Evolutionary conservation across 495 filamentous ascomycete species (phyloP).

Genomic region (Aeminium ludgeri): DNA sequence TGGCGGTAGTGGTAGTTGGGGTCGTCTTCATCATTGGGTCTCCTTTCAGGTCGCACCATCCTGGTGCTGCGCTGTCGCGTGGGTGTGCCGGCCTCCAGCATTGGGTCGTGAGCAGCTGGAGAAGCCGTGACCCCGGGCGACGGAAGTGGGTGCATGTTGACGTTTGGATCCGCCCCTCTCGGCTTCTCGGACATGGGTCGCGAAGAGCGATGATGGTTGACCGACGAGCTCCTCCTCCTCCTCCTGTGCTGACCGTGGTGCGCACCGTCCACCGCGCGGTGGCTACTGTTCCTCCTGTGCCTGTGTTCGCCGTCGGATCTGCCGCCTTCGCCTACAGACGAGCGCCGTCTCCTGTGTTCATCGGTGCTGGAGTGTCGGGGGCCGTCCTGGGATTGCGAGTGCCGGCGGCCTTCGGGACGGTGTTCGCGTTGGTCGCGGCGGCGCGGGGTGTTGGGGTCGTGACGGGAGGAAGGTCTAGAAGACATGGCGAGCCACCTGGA

Average conservation of each 20-base stretch:
- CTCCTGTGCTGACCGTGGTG: neutral
- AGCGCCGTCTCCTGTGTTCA: neutral
- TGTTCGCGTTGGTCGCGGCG: no score
- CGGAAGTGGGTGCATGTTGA: neutral
- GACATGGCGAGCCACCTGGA: no score
- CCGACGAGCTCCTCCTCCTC: constrained; percentile 10
- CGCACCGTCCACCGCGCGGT: neutral
- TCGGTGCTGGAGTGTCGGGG: neutral
- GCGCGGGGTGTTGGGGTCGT: no score
- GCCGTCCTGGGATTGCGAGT: neutral
- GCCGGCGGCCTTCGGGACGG: no score
- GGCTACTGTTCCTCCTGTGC: neutral
- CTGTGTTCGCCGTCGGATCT: neutral
- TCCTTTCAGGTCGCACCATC: constrained; percentile 74
- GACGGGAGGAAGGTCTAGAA: no score
- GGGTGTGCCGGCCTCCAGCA: constrained; percentile 9
- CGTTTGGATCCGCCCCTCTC: constrained; percentile 1
- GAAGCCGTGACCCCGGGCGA: constrained; percentile 11
- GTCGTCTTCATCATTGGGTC: constrained; percentile 61
- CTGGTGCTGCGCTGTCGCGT: constrained; percentile 47
- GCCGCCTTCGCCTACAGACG: neutral
- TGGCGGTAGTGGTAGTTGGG: constrained; percentile 90
- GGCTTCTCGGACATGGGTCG: constrained; percentile 1
- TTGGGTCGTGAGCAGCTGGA: constrained; percentile 16
- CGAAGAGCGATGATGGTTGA: neutral